Percentiles rank a stretch among this genome's conserved stretches.
Evolutionary conservation across 2,329 filamentous ascomycete genomes (phyloP).

Genomic region (Neoarthrinium moseri): DNA sequence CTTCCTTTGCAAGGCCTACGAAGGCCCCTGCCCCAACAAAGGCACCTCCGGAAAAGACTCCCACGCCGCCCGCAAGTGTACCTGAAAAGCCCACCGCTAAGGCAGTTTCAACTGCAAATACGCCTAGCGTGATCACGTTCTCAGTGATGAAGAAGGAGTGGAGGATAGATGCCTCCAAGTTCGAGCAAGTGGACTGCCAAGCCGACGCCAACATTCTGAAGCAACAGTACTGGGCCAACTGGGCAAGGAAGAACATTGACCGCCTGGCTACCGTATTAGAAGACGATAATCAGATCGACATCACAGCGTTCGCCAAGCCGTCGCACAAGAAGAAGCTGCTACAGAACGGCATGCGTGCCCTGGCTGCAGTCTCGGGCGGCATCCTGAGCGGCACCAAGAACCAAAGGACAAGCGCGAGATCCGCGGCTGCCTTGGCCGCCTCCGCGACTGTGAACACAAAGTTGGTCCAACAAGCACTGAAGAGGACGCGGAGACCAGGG

Average conservation of each 20-base stretch:
- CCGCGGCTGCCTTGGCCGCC: background rate
- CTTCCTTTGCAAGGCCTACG: conserved; percentile 20
- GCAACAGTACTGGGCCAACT: background rate
- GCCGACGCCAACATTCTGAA: background rate
- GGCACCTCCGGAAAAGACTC: too few relatives aligned
- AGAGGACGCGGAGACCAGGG: too few relatives aligned
- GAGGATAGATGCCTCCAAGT: conserved; percentile 4
- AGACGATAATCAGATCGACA: background rate
- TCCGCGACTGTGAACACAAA: too few relatives aligned
- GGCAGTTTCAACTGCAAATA: too few relatives aligned
- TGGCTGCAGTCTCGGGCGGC: background rate
- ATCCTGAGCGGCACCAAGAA: background rate
- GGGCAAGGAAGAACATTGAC: background rate
- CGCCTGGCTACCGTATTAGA: background rate
- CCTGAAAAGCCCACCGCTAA: too few relatives aligned
- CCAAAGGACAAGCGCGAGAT: background rate
- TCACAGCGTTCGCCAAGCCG: background rate
- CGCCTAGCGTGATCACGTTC: background rate
- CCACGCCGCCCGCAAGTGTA: too few relatives aligned
- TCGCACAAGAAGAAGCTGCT: background rate
- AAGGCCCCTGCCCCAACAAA: background rate
- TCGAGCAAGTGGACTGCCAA: background rate
- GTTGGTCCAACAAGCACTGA: too few relatives aligned
- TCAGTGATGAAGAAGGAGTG: conserved; percentile 1
- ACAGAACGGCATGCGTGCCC: background rate